These are phyloP conservation scores for Cutaneotrichosporon arboriforme DNA, from an alignment of 1,284 basidiomycete species.

Conservation along the genomic window DNA sequence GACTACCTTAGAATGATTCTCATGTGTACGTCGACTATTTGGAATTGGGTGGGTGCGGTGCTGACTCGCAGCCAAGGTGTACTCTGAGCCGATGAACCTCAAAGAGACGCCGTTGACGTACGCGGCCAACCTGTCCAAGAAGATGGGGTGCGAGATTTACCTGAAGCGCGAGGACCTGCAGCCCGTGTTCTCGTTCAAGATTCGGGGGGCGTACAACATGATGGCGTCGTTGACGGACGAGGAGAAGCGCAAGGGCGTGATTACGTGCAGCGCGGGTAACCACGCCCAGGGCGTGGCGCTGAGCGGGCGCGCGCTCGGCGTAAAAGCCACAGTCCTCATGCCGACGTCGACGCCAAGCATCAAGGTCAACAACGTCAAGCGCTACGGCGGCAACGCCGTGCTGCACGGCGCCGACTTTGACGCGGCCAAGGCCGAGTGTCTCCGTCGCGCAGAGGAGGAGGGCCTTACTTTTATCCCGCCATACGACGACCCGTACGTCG, in stretches of 20 bases:
- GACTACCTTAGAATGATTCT: conserved; percentile 93
- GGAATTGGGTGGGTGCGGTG: neutral
- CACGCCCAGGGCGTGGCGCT: conserved; percentile 98
- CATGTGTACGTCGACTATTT: conserved; percentile 51
- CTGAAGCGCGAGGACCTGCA: conserved; percentile 97
- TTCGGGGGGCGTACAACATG: conserved; percentile 96
- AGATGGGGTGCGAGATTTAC: conserved; percentile 84
- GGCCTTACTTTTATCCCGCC: conserved; percentile 90
- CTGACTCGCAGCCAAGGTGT: conserved; percentile 64
- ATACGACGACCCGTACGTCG: conserved; percentile 94
- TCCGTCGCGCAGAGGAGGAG: conserved; percentile 68
- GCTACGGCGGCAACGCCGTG: conserved; percentile 90
- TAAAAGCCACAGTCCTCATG: conserved; percentile 98
- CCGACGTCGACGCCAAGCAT: conserved; percentile 90
- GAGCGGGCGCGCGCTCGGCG: conserved; percentile 74
- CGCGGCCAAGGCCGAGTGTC: conserved; percentile 91
- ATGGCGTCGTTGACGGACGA: conserved; percentile 86
- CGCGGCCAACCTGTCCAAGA: conserved; percentile 77
- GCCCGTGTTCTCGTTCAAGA: conserved; percentile 98
- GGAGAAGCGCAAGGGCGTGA: conserved; percentile 93
- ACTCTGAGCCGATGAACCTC: conserved; percentile 66
- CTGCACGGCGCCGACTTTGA: conserved; percentile 92
- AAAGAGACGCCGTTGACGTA: conserved; percentile 85
- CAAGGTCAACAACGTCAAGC: conserved; percentile 89
- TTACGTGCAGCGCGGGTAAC: conserved; percentile 97